Base-by-base conservation (phyloP, 352 stramenopile genomes). In the Globisporangium canariense region DNA sequence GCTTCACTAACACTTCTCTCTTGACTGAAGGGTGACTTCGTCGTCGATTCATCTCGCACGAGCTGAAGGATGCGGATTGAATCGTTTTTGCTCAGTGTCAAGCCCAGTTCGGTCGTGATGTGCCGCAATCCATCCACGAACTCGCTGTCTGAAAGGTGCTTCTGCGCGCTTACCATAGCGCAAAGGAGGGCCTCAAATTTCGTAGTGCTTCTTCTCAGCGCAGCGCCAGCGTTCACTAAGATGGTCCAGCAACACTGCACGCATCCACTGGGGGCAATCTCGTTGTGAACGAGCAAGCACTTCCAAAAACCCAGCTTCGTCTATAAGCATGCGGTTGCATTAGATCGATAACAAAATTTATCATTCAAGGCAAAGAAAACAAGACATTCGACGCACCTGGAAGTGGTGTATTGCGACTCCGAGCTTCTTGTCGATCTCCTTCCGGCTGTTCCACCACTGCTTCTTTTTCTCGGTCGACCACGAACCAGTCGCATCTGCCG, bases 381-480 rank as follows among this genome's bases (percentile, higher is more conserved):
- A 22, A 25, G 53, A 40, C 32, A 34, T 58, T 41, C 18, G 14
- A 22, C 53, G 30, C 68, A 93, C 86, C 84, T 93, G 73, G 58
- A 92, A 75, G 16, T 68, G 76, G 4, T 56, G 7, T 13, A 93
- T 59, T 20, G 71, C 53, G 28, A 69, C 49, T 32, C 68, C 61
- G 20, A 95, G 73, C 18, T 71, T 71, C 36, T 69, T 67, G 60
- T 95, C 73, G 1, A 94, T 64, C 18, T 78, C 46, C 11, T 86
- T 83, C 56, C 87, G 79, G 40, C 66, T 86, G 60, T 66, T 73
- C 87, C 87, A 95, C 87, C 87, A 95, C 28, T 77, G 55, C n/a
- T 86, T 90, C 64, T 93, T 94, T 47, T 84, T 75, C 10, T 85
- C 67, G 2, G 73, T 61, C 20, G 63, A 74, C 85, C 80, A 93